phyloP scores from a whole-genome alignment of 108 stramenopile genomes.

The Skeletonema potamos region DNA sequence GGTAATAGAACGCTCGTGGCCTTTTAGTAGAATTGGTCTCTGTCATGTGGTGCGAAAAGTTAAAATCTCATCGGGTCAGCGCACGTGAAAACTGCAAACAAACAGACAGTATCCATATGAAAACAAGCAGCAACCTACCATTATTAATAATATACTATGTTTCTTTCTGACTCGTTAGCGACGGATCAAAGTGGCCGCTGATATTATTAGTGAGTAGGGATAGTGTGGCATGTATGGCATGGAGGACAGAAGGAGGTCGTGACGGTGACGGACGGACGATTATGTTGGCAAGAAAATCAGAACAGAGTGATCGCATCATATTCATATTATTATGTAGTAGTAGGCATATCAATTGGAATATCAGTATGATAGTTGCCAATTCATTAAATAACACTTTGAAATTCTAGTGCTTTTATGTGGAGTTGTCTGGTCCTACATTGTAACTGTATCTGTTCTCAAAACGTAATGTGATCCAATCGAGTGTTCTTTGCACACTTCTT shows the following conservation, averaged over 20 bases:
- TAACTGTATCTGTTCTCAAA: conserved; percentile 9
- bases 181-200: not conserved
- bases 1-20: conserved; percentile 98
- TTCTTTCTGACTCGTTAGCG: not conserved
- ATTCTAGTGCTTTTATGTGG: no score
- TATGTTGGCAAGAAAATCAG: no score
- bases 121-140: not conserved
- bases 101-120: not conserved
- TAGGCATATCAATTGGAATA: no score
- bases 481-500: conserved; percentile 54
- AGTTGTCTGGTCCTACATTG: not conserved
- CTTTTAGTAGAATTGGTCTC: conserved; percentile 97
- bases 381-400: no score
- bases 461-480: conserved; percentile 45
- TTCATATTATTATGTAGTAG: no score
- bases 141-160: not conserved
- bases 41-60: not conserved
- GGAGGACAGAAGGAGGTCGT: no score
- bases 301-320: no score
- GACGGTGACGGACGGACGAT: no score
- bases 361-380: no score
- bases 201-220: no score
- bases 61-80: not conserved
- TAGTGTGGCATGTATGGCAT: no score
- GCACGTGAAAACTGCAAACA: not conserved